A percentile compares a stretch with the other conserved stretches of the same genome.
phyloP scores from a whole-genome alignment of 805 yeast genomes.

The Lachancea lanzarotensis region DNA sequence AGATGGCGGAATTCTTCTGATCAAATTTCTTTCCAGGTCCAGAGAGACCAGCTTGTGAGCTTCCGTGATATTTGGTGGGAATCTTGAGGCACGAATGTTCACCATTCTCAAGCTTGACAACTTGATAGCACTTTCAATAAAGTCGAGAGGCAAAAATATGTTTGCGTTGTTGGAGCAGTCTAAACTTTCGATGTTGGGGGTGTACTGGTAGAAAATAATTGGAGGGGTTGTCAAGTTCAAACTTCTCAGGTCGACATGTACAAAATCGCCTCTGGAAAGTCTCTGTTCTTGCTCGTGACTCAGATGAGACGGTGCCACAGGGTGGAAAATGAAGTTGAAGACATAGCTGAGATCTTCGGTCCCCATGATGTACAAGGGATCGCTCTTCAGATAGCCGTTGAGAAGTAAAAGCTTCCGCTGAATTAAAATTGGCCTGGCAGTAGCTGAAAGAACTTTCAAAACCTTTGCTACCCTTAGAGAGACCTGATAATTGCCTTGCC shows the following conservation, averaged over 20 bases:
- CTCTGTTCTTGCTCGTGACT: slow-evolving; percentile 66
- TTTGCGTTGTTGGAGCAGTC: slow-evolving; percentile 87
- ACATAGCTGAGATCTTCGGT: slow-evolving; percentile 77
- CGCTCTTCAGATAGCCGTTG: slow-evolving; percentile 76
- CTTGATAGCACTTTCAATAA: slow-evolving; percentile 73
- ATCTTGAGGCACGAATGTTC: slow-evolving; percentile 61
- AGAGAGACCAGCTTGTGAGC: slow-evolving; percentile 60
- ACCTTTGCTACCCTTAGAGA: slow-evolving; percentile 70
- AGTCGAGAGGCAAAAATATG: slow-evolving; percentile 74
- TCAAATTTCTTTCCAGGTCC: slow-evolving; percentile 72
- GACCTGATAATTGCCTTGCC: slow-evolving; percentile 67
- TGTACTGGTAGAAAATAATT: slow-evolving; percentile 68
- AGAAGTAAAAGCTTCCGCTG: slow-evolving; percentile 66
- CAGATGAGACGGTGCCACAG: slow-evolving; percentile 52
- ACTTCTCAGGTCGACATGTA: slow-evolving; percentile 65
- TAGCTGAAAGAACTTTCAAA: slow-evolving; percentile 62
- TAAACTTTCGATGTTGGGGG: slow-evolving; percentile 71
- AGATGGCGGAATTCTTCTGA: slow-evolving; percentile 53
- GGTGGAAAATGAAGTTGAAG: slow-evolving; percentile 71
- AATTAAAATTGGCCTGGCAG: slow-evolving; percentile 70
- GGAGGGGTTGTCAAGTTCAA: slow-evolving; percentile 81
- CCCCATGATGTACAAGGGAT: slow-evolving; percentile 70
- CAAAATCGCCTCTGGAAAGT: slow-evolving; percentile 50
- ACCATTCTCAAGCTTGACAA: slow-evolving; percentile 62
- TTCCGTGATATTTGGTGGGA: slow-evolving; percentile 68